Evolutionary conservation across 805 yeast species (phyloP).

Genomic region (Ogataea wickerhamii): DNA sequence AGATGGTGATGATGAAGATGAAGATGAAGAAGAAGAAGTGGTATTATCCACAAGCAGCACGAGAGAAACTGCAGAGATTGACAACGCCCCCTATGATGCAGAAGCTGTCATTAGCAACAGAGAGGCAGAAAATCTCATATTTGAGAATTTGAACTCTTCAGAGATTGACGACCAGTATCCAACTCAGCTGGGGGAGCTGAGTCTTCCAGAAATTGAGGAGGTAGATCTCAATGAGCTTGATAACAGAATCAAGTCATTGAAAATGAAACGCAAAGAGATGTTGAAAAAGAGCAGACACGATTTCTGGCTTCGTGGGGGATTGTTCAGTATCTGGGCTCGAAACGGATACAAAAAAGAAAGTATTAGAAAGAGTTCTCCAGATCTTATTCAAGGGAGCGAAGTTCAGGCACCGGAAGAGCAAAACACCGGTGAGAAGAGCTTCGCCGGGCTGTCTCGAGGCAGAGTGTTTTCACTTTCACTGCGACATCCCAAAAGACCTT

Average conservation of each 20-base stretch:
- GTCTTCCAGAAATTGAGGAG: slow-evolving; percentile 6
- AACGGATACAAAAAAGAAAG: not conserved
- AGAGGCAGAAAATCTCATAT: slow-evolving; percentile 1
- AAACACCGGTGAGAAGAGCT: not conserved
- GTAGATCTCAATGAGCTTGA: slow-evolving; percentile 13
- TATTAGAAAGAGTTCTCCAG: not conserved
- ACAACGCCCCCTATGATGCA: not conserved
- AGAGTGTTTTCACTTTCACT: not conserved
- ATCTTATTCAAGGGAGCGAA: slow-evolving; percentile 1
- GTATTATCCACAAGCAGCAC: not conserved
- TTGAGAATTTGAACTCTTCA: not conserved
- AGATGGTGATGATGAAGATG: not conserved
- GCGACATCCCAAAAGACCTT: not conserved
- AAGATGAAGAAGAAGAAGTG: not conserved
- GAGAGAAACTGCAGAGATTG: not conserved
- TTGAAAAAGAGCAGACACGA: slow-evolving; percentile 12
- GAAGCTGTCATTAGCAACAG: not conserved
- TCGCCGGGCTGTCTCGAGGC: not conserved
- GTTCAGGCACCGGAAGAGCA: not conserved
- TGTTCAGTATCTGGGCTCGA: slow-evolving; percentile 9
- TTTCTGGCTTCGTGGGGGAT: slow-evolving; percentile 13
- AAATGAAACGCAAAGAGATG: slow-evolving; percentile 14
- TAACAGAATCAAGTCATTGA: slow-evolving; percentile 11
- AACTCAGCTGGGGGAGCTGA: slow-evolving; percentile 2
- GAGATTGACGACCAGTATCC: not conserved